Percentiles rank a stretch among this genome's conserved stretches.
phyloP scores from a whole-genome alignment of 257 asterid species.

The Nicotiana tomentosiformis region DNA sequence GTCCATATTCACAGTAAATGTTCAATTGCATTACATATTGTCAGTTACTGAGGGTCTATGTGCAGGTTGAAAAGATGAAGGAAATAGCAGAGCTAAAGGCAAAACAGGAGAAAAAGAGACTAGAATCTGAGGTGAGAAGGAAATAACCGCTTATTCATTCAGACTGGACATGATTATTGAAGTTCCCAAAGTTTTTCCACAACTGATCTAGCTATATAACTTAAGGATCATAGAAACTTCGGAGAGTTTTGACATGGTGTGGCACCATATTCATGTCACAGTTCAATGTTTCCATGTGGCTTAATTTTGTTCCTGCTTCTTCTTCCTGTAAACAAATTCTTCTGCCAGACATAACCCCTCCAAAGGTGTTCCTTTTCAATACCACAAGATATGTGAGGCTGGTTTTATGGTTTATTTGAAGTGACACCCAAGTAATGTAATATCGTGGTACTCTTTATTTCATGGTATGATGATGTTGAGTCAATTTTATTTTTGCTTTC shows the following conservation, averaged over 20 bases:
- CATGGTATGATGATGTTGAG: neutral
- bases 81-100: slow-evolving; percentile 81
- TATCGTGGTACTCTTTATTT: neutral
- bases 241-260: neutral
- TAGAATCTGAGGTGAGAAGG: slow-evolving; percentile 73
- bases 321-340: neutral
- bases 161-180: slow-evolving; percentile 1
- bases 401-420: neutral
- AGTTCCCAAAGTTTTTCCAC: neutral
- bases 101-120: slow-evolving; percentile 66
- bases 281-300: neutral
- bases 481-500: slow-evolving; percentile 21
- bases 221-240: neutral
- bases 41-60: slow-evolving; percentile 12
- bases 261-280: neutral
- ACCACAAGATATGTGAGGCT: neutral
- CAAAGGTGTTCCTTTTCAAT: neutral
- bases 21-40: neutral
- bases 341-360: neutral
- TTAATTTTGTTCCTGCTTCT: neutral
- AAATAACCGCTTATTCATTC: neutral
- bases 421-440: neutral
- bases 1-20: neutral
- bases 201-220: neutral
- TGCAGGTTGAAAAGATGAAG: slow-evolving; percentile 87